Evolutionary conservation across 169 alveolate species (phyloP).

Genomic region (Cryptosporidium canis): DNA sequence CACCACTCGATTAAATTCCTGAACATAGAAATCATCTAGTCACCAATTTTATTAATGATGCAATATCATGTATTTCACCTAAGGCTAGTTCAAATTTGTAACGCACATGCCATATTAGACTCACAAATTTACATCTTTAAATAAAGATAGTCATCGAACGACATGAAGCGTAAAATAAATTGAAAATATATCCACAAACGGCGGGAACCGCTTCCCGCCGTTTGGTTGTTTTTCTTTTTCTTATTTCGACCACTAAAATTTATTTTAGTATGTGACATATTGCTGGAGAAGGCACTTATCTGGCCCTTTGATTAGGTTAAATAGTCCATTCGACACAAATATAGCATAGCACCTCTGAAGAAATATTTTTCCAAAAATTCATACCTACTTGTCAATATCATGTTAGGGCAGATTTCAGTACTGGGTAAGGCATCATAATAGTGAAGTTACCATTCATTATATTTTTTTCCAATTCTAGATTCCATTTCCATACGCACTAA

Average conservation of each 20-base stretch:
- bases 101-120: not conserved
- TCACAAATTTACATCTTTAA: conserved; percentile 7
- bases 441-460: not conserved
- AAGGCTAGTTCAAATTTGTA: not conserved
- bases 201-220: conserved; percentile 22
- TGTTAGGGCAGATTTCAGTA: not conserved
- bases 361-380: not conserved
- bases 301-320: not conserved
- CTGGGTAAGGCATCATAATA: not conserved
- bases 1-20: conserved; percentile 54
- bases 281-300: not conserved
- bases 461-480: not conserved
- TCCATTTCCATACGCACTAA: conserved; percentile 33
- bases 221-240: no score
- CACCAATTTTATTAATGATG: not conserved
- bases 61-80: not conserved
- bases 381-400: no score
- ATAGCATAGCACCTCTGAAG: not conserved
- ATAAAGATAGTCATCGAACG: conserved; percentile 40
- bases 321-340: not conserved
- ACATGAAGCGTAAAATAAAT: conserved; percentile 63
- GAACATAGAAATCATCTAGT: not conserved
- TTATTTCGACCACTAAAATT: not conserved
- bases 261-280: not conserved
- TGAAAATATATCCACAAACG: conserved; percentile 28